A percentile compares a stretch with the other conserved stretches of the same genome.
These are phyloP conservation scores for Penicillium sp. DNA, from an alignment of 2,329 filamentous ascomycete species.

Conservation along the genomic window DNA sequence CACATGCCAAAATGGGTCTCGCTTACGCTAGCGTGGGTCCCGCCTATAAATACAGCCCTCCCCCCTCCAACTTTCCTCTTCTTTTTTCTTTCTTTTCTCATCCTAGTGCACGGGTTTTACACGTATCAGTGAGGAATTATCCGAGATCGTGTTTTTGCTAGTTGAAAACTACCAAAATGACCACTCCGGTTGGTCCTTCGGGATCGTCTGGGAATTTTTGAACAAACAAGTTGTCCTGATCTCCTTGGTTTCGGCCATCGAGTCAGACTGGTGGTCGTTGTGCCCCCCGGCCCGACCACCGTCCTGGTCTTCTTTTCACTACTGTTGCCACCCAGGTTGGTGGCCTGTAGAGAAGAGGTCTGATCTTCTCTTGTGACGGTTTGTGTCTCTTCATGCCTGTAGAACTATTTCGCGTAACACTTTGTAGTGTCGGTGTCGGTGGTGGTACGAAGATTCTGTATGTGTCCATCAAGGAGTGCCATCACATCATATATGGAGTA, in stretches of 20 bases:
- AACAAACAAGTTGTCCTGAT: conserved; percentile 37
- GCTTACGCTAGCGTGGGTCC: conserved; percentile 27
- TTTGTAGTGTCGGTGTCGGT: no score
- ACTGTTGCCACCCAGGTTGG: conserved; percentile 32
- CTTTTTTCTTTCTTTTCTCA: conserved; percentile 38
- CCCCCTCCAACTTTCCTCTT: conserved; percentile 15
- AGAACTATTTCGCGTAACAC: no score
- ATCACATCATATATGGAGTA: neutral
- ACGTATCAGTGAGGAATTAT: conserved; percentile 82
- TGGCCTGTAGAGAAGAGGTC: conserved; percentile 38
- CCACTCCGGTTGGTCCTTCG: conserved; percentile 66
- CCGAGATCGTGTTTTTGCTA: conserved; percentile 85
- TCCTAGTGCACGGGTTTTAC: conserved; percentile 63
- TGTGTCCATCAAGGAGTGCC: neutral
- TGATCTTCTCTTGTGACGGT: neutral
- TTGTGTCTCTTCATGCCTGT: neutral
- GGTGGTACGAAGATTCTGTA: no score
- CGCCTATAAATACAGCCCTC: conserved; percentile 22
- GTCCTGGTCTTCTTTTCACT: conserved; percentile 39
- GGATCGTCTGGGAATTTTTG: conserved; percentile 77
- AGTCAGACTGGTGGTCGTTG: conserved; percentile 13
- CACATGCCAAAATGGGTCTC: conserved; percentile 10
- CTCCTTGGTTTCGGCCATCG: conserved; percentile 19
- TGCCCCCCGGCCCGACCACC: conserved; percentile 2
- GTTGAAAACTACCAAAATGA: conserved; percentile 80